Base-by-base conservation (phyloP, 1,284 basidiomycete genomes). In the Coniferiporia weirii region DNA sequence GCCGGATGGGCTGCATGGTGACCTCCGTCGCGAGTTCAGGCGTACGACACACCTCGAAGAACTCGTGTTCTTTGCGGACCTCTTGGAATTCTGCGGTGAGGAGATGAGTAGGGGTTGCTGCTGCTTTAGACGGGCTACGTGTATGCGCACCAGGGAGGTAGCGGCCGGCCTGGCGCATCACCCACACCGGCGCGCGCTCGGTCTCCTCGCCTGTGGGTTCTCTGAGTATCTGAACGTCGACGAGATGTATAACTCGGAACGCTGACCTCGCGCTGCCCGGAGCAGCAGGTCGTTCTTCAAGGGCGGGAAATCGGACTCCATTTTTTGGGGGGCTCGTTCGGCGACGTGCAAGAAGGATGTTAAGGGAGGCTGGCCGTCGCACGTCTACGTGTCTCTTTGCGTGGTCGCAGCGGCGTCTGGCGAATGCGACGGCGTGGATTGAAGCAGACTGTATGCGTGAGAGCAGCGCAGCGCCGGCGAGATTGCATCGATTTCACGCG, bases 161-260 rank as follows among this genome's bases (percentile, higher is more conserved):
- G 56, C 95, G 83, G 49, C 96, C 95, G 19, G 97, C 97, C 72
- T 99, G 96, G 36, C 97, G 84, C 96, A 99, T 99, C 62, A 98
- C 91, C 96, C 96, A 99, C 62, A 97, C 94, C 12, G 96, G 96
- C 2, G 96, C 93, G 60, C 93, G 85, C 68, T 93, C 90, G 0
- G 94, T 95, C 71, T 84, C 79, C 74, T 96, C 87, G 12, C 94
- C 93, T 89, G 63, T 47, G 20, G 48, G 13, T 7, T 27, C 22
- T 32, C 54, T 45, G 35, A 20, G 46, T 54, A 54, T 45, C n/a
- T 32, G 20, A 59, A 22, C 52, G 19, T 40, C 44, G 38, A 44
- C 7, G 50, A 50, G 46, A 27, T 34, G 34, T 19, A 35, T 32
- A 57, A 59, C 2, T 22, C 13, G 35, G 35, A n/a, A 50, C 57